Evolutionary conservation across 148 eudicot species (phyloP).

Genomic region (Drosera capensis): DNA sequence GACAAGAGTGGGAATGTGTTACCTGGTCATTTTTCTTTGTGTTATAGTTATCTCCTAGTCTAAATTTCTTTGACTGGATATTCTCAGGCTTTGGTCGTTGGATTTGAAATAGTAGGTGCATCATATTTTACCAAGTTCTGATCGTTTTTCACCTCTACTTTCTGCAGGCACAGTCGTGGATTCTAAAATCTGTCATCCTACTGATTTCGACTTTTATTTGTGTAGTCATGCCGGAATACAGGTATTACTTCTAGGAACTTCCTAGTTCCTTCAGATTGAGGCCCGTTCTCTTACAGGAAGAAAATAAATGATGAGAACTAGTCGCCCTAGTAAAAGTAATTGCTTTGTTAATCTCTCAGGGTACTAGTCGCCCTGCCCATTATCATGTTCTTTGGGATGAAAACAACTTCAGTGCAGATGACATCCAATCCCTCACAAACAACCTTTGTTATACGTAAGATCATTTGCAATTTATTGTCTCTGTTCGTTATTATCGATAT

Average conservation of each 20-base stretch:
- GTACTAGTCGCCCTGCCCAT: conserved; percentile 84
- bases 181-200: conserved; percentile 65
- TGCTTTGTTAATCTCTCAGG: conserved; percentile 34
- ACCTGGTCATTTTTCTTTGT: conserved; percentile 25
- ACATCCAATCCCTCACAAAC: conserved; percentile 61
- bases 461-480: no score
- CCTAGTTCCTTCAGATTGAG: no score
- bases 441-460: conserved; percentile 72
- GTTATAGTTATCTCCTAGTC: no score
- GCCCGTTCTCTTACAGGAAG: no score
- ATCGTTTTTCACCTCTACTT: not conserved
- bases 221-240: conserved; percentile 81
- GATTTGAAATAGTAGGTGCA: no score
- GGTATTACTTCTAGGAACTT: no score
- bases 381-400: conserved; percentile 94
- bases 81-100: no score
- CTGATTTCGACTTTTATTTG: conserved; percentile 71
- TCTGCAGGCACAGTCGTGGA: conserved; percentile 72
- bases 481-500: no score
- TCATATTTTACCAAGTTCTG: no score
- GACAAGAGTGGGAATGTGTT: conserved; percentile 65
- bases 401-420: conserved; percentile 68
- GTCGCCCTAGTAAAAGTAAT: no score
- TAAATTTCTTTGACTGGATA: no score
- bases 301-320: no score